Base-by-base conservation (phyloP, 176 grass and related monocot genomes). In the Triticum timopheevii region DNA sequence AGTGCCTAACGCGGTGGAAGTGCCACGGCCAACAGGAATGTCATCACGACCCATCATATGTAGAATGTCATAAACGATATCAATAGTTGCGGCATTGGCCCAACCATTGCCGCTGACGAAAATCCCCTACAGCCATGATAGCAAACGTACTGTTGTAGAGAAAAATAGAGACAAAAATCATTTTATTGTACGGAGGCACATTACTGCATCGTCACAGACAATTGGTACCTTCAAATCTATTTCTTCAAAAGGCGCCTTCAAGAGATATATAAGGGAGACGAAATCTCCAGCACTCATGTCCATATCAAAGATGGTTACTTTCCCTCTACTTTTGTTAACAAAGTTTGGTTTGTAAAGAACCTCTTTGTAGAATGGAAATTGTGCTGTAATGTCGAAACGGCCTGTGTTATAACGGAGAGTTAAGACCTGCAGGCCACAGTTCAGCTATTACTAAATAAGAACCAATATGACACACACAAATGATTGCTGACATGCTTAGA, bases 271-370 rank as follows among this genome's bases (percentile, higher is more conserved):
- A 78, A 98, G 93, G 6, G 93, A 87, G 61, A 98, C 20, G 76
- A 98, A 95, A 83, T 95, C 93, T 84, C 96, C 96, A 67, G 93
- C 83, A 82, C 93, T 98, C 96, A 95, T 94, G 77, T 98, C 95
- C 89, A 98, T 95, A 69, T 93, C 86, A 76, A 98, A 89, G 77
- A 98, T 74, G 54, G 92, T 75, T 47, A 80, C 75, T 80, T 63
- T 92, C n/a, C 96, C 93, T 38, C 35, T 65, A 17, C 23, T 86
- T 77, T 52, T 38, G 24, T 80, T 91, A 13, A 54, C 23, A 35
- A 71, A 89, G 33, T 76, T 13, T 30, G 90, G 91, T 13, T 81
- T 85, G 69, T 94, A 86, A 47, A 95, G 69, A 69, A 85, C 82
- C 79, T 98, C 91, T 78, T 56, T 87, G 69, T 93, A 95, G 84